These are phyloP conservation scores for Beauveria australis DNA, from an alignment of 2,329 filamentous ascomycete genomes.

Conservation along the genomic window DNA sequence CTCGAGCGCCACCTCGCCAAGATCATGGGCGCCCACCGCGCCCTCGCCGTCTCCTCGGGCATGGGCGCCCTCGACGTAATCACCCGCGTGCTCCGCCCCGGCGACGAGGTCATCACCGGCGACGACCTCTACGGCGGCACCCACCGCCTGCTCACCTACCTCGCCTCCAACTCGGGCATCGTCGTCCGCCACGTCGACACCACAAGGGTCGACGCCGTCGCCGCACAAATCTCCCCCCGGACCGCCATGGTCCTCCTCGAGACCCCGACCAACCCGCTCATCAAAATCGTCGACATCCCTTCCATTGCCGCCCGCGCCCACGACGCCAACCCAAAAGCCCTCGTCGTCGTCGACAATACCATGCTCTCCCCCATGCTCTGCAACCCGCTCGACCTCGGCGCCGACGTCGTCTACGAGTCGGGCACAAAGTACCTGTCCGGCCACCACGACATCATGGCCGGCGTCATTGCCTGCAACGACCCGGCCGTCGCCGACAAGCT, in stretches of 20 bases:
- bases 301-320: conserved; percentile 71
- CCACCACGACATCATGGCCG: conserved; percentile 98
- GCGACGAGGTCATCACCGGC: conserved; percentile 94
- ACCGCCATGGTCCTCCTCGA: conserved; percentile 95
- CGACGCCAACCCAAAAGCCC: conserved; percentile 64
- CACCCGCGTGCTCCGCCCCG: conserved; percentile 78
- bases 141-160: conserved; percentile 85
- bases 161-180: conserved; percentile 83
- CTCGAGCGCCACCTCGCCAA: conserved; percentile 95
- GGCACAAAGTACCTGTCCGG: conserved; percentile 97
- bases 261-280: conserved; percentile 93
- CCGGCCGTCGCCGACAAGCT: conserved; percentile 73
- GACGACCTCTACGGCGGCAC: conserved; percentile 96
- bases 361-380: conserved; percentile 95
- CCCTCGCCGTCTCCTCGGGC: conserved; percentile 87
- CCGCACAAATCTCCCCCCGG: conserved; percentile 61
- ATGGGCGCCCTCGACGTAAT: conserved; percentile 98
- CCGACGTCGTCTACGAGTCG: conserved; percentile 94
- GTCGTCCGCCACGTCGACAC: conserved; percentile 95
- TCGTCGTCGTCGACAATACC: conserved; percentile 95
- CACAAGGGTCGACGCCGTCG: conserved; percentile 65
- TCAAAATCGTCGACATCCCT: conserved; percentile 93
- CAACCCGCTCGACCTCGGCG: conserved; percentile 89
- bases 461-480: conserved; percentile 89
- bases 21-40: conserved; percentile 93